These are phyloP conservation scores for Epichloe bromicola DNA, from an alignment of 2,329 filamentous ascomycete species.

Conservation along the genomic window DNA sequence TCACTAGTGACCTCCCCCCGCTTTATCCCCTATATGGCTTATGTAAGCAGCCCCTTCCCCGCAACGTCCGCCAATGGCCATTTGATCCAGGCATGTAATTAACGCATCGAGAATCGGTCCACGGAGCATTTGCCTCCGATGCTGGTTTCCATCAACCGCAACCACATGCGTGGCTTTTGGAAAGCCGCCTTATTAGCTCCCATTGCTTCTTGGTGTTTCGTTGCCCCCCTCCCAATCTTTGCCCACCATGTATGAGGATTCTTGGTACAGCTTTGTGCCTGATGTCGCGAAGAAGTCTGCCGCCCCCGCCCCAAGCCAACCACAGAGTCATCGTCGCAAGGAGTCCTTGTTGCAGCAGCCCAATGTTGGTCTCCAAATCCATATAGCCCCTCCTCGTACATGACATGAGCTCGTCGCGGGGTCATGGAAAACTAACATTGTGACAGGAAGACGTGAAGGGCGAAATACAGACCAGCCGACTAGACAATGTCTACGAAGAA, in stretches of 20 bases:
- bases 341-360: slow-evolving; percentile 57
- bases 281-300: slow-evolving; percentile 40
- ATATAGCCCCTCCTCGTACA: slow-evolving; percentile 4
- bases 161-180: slow-evolving; percentile 14
- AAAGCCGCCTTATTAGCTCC: slow-evolving; percentile 5
- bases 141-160: not conserved
- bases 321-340: slow-evolving; percentile 47
- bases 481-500: slow-evolving; percentile 47
- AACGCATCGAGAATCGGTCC: not conserved
- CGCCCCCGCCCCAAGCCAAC: slow-evolving; percentile 28
- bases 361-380: slow-evolving; percentile 34
- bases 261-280: slow-evolving; percentile 69
- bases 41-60: no score
- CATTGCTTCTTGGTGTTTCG: not conserved
- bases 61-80: not conserved
- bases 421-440: slow-evolving; percentile 11
- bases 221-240: not conserved
- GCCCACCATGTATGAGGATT: slow-evolving; percentile 62
- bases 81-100: not conserved
- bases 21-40: no score
- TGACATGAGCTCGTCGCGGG: not conserved
- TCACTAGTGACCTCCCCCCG: no score
- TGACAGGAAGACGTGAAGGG: slow-evolving; percentile 40
- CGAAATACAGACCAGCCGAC: slow-evolving; percentile 36
- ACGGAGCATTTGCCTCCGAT: slow-evolving; percentile 5